Base-by-base conservation (phyloP, 352 stramenopile genomes). In the Pythium apleroticum region DNA sequence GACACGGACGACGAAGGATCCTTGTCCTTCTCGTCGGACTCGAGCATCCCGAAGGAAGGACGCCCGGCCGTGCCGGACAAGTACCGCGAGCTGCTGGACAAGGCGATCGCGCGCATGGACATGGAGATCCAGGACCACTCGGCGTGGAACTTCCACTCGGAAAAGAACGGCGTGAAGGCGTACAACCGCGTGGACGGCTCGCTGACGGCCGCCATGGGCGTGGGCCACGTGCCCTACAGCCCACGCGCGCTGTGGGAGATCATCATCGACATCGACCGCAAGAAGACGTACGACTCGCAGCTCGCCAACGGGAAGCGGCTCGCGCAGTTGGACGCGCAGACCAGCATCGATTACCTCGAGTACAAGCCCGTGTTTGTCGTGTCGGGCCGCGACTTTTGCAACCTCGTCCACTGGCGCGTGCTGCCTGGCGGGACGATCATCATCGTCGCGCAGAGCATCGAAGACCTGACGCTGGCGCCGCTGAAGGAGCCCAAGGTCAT, bases 341-440 rank as follows among this genome's bases (percentile, higher is more conserved):
- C 84, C 6, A 71, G 31, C 25, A 79, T 91, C 57, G 81, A 89
- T 53, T 88, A 91, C 50, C 68, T 86, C n/a, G 80, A 90, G 71
- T 91, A 84, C 80, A 93, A 93, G 54, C 77, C 81, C 8, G 81
- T 91, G 43, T 88, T 93, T 50, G 73, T 91, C 19, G 81, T 93
- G 22, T 78, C 81, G 8, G 84, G 84, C 1, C 81, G 84, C 15
- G 84, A 93, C 53, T 93, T 93, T 60, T 83, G 76, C 59, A 91
- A 78, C 25, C 68, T 91, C 19, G 71, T 78, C 17, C 84, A 93
- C 68, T 93, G 81, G 80, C 84, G 84, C 6, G 77, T 89, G 41
- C 56, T 91, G 0, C 59, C 78, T 15, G 74, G 76, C n/a, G 78
- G 77, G 10, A 87, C 80, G 27, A 91, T 89, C 56, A 69, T 93